Base-by-base conservation (phyloP, 2,329 filamentous ascomycete species). In the Fulvia fulva region DNA sequence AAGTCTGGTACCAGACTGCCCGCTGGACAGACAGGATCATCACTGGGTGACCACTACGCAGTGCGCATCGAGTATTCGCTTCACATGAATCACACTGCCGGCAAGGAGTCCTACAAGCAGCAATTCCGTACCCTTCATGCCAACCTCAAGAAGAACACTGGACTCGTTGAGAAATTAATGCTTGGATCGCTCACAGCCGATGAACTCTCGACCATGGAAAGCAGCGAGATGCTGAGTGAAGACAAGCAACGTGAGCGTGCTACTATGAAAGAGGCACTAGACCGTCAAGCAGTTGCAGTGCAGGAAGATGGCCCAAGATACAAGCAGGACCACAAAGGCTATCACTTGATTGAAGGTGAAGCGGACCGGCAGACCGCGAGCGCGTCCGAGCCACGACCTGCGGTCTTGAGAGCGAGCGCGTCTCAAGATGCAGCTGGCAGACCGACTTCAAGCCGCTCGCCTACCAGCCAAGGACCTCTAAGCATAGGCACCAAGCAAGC, bases 321-420 rank as follows among this genome's bases (percentile, higher is more conserved):
- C 57, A 84, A 91, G 67, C 86, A 90, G 65, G 97, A 93, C 1
- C 93, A 97, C 77, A 97, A 97, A 74, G 94, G 94, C 12, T 92
- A 97, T 58, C 94, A 97, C 71, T 75, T 96, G 16, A 82, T 97
- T 16, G 91, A 93, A 61, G 86, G 88, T 47, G 90, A 95, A 32
- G 80, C 61, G 69, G 25, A 9, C 6, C 70, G 58, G 41, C 49
- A 41, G n/a, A 5, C 8, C 19, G 37, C 44, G n/a, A 19, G 34
- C 12, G 25, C 43, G 22, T 21, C 37, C 30, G 49, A 53, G 11
- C 34, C 55, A 14, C 23, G 47, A 50, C 47, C 23, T 28, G n/a
- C n/a, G 30, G 23, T 21, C 5, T 32, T 26, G 11, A 32, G 47
- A 32, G 23, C 47, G 7, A 50, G 47, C 16, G 47, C 26, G 30